Evolutionary conservation across 164 flowering plant genomes (phyloP).

Genomic region (Vitis cinerea): DNA sequence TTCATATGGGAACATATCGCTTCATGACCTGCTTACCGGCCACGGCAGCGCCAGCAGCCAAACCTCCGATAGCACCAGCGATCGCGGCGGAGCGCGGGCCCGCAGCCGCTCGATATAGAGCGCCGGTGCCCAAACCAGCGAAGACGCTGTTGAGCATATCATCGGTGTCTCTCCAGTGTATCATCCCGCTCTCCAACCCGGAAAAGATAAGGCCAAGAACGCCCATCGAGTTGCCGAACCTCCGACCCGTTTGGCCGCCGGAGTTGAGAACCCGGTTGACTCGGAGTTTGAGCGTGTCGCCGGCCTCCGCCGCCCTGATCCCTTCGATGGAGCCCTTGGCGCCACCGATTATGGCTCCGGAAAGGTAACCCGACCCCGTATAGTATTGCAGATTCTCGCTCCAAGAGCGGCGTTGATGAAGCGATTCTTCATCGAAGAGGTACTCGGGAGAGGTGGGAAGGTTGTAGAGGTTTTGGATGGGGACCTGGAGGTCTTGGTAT

Average conservation of each 20-base stretch:
- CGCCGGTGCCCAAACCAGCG: slow-evolving; percentile 91
- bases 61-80: slow-evolving; percentile 77
- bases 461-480: slow-evolving; percentile 44
- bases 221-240: slow-evolving; percentile 50
- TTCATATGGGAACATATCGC: slow-evolving; percentile 62
- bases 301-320: slow-evolving; percentile 42
- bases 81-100: slow-evolving; percentile 75
- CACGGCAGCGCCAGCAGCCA: slow-evolving; percentile 59
- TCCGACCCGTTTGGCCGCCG: slow-evolving; percentile 44
- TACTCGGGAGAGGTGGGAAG: slow-evolving; percentile 63
- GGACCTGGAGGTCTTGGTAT: slow-evolving; percentile 48
- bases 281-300: slow-evolving; percentile 54
- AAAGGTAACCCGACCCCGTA: slow-evolving; percentile 50
- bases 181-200: slow-evolving; percentile 62
- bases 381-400: slow-evolving; percentile 52
- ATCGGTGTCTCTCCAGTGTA: slow-evolving; percentile 46
- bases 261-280: slow-evolving; percentile 52
- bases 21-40: slow-evolving; percentile 64
- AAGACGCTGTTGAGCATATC: slow-evolving; percentile 53
- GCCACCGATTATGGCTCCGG: slow-evolving; percentile 48
- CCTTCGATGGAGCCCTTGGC: slow-evolving; percentile 45
- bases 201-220: slow-evolving; percentile 55
- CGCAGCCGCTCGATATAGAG: slow-evolving; percentile 58
- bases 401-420: slow-evolving; percentile 55
- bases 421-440: slow-evolving; percentile 59